Percentiles rank a stretch among this genome's conserved stretches.
phyloP scores from a whole-genome alignment of 2,329 filamentous ascomycete species.

The Aspergillus sp. region DNA sequence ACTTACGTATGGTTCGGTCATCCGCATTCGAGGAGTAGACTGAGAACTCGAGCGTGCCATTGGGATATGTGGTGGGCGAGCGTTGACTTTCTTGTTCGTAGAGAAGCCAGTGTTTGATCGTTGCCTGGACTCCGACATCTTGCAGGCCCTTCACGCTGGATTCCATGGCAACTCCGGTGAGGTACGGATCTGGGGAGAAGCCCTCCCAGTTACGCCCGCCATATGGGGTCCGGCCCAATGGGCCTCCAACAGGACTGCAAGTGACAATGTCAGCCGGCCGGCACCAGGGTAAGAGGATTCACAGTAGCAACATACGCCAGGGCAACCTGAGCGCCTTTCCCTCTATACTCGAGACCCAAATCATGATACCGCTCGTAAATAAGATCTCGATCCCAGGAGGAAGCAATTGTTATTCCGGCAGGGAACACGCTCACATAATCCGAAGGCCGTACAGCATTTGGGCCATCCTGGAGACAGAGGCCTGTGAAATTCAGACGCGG shows the following conservation, averaged over 20 bases:
- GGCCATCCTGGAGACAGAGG: constrained; percentile 37
- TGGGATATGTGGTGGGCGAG: constrained; percentile 25
- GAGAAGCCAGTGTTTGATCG: constrained; percentile 50
- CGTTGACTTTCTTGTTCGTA: constrained; percentile 58
- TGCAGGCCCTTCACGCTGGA: constrained; percentile 31
- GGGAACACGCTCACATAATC: constrained; percentile 36
- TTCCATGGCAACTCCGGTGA: constrained; percentile 30
- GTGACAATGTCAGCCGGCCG: constrained; percentile 4
- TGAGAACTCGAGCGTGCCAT: constrained; percentile 41
- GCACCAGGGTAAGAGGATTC: no score
- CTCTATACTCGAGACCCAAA: constrained; percentile 57
- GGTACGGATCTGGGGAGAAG: constrained; percentile 31
- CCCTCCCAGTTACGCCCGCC: constrained; percentile 42
- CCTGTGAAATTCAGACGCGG: constrained; percentile 21
- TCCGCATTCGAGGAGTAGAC: constrained; percentile 59
- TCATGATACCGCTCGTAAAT: constrained; percentile 50
- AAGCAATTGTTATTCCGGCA: constrained; percentile 37
- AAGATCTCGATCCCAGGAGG: constrained; percentile 53
- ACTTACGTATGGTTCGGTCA: constrained; percentile 55
- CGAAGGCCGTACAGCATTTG: background rate
- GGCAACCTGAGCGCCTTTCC: constrained; percentile 46
- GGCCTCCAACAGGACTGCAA: constrained; percentile 35
- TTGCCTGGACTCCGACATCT: constrained; percentile 32
- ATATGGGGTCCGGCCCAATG: constrained; percentile 20
- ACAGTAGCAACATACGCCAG: constrained; percentile 27